Evolutionary conservation across 1,139 yeast genomes (phyloP), one percentile per base, ranked within the genome.

Genomic region (Magnusiomyces sp.): DNA sequence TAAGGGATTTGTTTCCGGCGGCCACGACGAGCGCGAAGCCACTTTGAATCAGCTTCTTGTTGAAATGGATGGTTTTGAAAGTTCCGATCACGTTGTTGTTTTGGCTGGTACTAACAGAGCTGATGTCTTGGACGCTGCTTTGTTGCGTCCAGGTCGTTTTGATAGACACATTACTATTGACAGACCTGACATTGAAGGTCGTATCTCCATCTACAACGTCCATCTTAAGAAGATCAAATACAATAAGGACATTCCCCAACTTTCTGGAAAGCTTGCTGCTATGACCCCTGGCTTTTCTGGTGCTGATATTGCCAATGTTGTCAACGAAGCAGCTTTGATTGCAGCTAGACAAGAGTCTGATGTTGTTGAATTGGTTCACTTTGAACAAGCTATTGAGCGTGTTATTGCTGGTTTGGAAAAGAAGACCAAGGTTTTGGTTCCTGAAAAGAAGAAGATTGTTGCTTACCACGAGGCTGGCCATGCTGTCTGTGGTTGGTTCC

Each of bases 401-500:
- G 97, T 90, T 42, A 88, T 90, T 69, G 97, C 95, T 11, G 98
- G 98, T 39, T 71, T 92, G 55, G 98, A 90, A 66, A 87, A 86
- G 74, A 89, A 89, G 66, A 79, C 94, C 3, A 83, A 85, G 62
- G 80, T 92, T 16, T 72, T 92, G 56, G 80, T 87, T n/a, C 81
- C 83, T 5, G 92, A 86, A 52, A 97, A 92, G 67, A 88, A 89
- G 68, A 80, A 73, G 55, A 81, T 88, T 40, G 97, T 92, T 50
- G 98, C 98, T 0, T 92, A 87, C 64, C 98, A 92, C 65, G 98
- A 92, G 69, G 98, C 98, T 1, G 98, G 98, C 0, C 98, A 92
- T 69, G 98, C 98, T 3, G 81, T 92, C 49, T 88, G 97, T 70
- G 98, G 98, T 11, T 92, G 98, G 98, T 89, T 71, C 64, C 74